A percentile compares a stretch with the other conserved stretches of the same genome.
These are phyloP conservation scores for Penicillium cataractarum DNA, from an alignment of 495 filamentous ascomycete species.

Conservation along the genomic window DNA sequence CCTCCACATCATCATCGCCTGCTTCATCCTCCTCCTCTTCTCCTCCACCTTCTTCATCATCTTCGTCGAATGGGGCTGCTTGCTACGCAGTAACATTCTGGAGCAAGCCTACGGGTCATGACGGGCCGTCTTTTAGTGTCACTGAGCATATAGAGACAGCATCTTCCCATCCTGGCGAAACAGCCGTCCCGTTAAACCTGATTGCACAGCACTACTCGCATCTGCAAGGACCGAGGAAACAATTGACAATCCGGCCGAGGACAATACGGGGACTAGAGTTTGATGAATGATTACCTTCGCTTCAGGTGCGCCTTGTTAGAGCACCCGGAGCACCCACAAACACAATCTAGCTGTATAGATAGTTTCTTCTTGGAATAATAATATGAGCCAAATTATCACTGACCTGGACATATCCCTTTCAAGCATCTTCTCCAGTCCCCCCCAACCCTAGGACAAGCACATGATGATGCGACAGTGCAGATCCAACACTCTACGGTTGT, in stretches of 20 bases:
- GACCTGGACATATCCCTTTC: neutral
- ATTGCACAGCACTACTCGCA: neutral
- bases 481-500: neutral
- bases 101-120: conserved; percentile 10
- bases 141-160: conserved; percentile 12
- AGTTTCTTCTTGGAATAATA: no score
- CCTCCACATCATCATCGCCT: no score
- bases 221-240: neutral
- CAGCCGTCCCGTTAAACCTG: conserved; percentile 2
- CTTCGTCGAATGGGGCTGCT: neutral
- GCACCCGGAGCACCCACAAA: no score
- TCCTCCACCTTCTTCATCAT: neutral
- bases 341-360: no score
- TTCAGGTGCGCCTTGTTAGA: neutral
- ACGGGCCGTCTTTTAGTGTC: neutral
- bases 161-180: neutral
- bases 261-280: neutral
- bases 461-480: neutral
- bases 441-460: no score
- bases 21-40: no score
- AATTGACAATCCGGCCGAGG: neutral
- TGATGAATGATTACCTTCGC: neutral
- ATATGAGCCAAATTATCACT: neutral
- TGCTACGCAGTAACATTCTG: conserved; percentile 10
- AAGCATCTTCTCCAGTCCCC: no score